phyloP scores from a whole-genome alignment of 331 rosid genomes.

The Spiraea crenata region DNA sequence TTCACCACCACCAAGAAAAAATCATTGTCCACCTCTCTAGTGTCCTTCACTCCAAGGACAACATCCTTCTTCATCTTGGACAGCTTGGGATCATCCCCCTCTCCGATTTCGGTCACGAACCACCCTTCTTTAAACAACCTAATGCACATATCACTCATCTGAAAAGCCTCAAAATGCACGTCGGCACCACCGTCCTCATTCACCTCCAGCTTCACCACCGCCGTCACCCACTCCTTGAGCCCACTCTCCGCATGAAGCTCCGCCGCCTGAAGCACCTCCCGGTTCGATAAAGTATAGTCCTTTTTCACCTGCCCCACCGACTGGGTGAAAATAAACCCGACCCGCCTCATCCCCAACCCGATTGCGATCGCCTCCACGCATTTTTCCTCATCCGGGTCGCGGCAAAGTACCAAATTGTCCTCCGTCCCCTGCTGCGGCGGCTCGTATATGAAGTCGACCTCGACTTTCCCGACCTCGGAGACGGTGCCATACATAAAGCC shows the following conservation, averaged over 20 bases:
- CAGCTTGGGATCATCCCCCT: slow-evolving; percentile 77
- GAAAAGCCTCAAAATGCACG: slow-evolving; percentile 95
- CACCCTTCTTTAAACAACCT: slow-evolving; percentile 82
- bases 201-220: slow-evolving; percentile 84
- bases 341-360: slow-evolving; percentile 82
- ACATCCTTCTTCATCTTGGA: slow-evolving; percentile 90
- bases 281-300: slow-evolving; percentile 78
- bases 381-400: slow-evolving; percentile 81
- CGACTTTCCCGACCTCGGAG: slow-evolving; percentile 77
- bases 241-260: slow-evolving; percentile 88
- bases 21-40: slow-evolving; percentile 87
- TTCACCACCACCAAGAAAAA: slow-evolving; percentile 93
- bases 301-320: slow-evolving; percentile 75
- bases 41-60: slow-evolving; percentile 90
- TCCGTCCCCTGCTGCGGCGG: slow-evolving; percentile 92
- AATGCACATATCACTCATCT: slow-evolving; percentile 89
- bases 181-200: slow-evolving; percentile 80
- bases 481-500: slow-evolving; percentile 94
- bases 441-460: slow-evolving; percentile 88
- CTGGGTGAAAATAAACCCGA: slow-evolving; percentile 91
- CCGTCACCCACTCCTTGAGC: slow-evolving; percentile 96
- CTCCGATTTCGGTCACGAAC: slow-evolving; percentile 68
- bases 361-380: slow-evolving; percentile 77
- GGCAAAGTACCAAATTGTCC: slow-evolving; percentile 48
- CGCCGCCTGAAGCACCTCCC: slow-evolving; percentile 86